Conservation (phyloP, 2,329 filamentous ascomycete genomes). For the Beauveria medogensis region DNA sequence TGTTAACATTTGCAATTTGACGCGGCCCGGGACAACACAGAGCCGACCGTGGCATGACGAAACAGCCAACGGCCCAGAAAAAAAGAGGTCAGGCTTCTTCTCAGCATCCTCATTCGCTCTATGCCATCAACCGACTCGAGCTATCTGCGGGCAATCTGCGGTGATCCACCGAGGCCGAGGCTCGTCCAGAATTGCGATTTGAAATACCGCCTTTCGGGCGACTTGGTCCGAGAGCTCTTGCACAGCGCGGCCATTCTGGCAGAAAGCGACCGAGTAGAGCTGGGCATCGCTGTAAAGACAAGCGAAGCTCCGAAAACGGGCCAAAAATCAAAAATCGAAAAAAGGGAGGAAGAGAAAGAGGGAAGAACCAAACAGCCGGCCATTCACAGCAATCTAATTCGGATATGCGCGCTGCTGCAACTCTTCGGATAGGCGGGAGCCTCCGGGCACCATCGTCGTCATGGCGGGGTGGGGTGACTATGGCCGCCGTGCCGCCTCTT, state of each 20-base stretch:
- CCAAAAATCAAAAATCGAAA: not conserved
- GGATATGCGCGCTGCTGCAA: not conserved
- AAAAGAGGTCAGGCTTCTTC: not conserved
- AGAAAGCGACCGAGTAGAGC: not conserved
- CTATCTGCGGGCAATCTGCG: not conserved
- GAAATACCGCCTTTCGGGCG: not conserved
- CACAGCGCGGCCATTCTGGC: not conserved
- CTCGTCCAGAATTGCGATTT: not conserved
- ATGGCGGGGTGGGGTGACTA: conserved; percentile 4
- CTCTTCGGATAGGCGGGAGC: not conserved
- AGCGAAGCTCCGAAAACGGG: not conserved
- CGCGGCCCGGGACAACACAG: conserved; percentile 7
- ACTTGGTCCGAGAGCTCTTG: not conserved
- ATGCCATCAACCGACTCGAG: not conserved
- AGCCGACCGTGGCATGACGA: conserved; percentile 1
- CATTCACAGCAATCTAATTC: not conserved
- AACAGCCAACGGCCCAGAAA: conserved; percentile 2
- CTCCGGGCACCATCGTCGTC: conserved; percentile 7
- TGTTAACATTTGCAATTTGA: not conserved
- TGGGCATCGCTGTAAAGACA: not conserved
- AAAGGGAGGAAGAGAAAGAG: not conserved
- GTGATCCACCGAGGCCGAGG: conserved; percentile 8
- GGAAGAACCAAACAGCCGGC: not conserved
- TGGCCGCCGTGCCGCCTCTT: not conserved
- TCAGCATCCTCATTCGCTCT: conserved; percentile 1